A percentile compares a stretch with the other conserved stretches of the same genome.
Evolutionary conservation across 2,329 filamentous ascomycete genomes (phyloP).

Genomic region (Ophiostoma ulmi): DNA sequence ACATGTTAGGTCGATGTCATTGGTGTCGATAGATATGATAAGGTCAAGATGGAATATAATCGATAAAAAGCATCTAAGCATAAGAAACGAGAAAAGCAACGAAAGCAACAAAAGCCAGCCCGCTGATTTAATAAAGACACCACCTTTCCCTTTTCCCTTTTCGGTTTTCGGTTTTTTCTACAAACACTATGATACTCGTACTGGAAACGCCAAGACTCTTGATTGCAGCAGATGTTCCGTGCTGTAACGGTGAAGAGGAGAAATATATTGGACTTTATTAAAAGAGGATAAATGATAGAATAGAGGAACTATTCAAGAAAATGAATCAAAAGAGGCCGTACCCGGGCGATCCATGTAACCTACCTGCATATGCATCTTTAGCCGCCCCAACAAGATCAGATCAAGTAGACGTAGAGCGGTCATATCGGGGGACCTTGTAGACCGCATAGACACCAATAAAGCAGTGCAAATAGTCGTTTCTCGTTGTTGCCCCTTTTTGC

Average conservation of each 20-base stretch:
- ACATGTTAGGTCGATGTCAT: constrained; percentile 16
- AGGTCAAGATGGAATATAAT: not conserved
- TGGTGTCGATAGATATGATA: not conserved
- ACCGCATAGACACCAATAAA: not conserved
- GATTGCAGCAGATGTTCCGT: not conserved
- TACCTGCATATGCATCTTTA: constrained; percentile 8
- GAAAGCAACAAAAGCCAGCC: not conserved
- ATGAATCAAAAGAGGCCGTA: not conserved
- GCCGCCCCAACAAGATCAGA: not conserved
- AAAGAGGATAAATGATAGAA: not conserved
- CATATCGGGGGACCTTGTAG: not conserved
- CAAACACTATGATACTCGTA: not conserved
- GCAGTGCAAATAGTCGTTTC: not conserved
- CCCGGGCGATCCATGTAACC: not conserved
- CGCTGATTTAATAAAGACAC: not conserved
- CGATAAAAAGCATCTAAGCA: not conserved
- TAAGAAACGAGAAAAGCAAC: too few relatives aligned
- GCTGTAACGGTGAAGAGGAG: constrained; percentile 7
- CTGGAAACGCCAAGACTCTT: constrained; percentile 9
- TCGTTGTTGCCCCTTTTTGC: not conserved
- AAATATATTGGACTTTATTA: not conserved
- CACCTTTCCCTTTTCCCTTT: not conserved
- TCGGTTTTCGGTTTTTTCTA: not conserved
- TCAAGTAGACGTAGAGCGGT: not conserved
- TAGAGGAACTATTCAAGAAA: not conserved